Evolutionary conservation across 768 basidiomycete genomes (phyloP).

Genomic region (Russula abietina): DNA sequence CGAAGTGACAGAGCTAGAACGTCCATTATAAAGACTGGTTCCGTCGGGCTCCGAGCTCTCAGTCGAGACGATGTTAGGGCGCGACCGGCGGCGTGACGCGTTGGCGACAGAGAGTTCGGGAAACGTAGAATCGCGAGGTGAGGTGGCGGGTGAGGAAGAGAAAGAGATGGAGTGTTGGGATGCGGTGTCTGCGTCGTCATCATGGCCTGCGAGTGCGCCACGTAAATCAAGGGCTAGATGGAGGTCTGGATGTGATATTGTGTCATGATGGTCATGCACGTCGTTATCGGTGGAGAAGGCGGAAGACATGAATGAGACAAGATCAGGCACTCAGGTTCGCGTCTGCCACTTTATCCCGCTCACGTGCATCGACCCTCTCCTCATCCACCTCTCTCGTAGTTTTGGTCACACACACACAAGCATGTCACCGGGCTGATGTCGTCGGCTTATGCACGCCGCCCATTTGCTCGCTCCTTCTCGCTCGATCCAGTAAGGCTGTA

Average conservation of each 20-base stretch:
- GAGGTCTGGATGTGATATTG: background rate
- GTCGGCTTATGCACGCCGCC: conserved; percentile 1
- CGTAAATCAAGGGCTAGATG: conserved; percentile 21
- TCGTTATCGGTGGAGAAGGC: background rate
- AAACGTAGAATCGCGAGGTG: conserved; percentile 40
- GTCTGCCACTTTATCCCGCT: background rate
- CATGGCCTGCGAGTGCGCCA: conserved; percentile 32
- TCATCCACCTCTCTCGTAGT: background rate
- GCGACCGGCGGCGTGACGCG: conserved; percentile 37
- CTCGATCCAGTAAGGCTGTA: conserved; percentile 4
- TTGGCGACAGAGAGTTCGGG: conserved; percentile 14
- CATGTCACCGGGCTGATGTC: conserved; percentile 17
- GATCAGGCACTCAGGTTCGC: background rate
- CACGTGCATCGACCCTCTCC: background rate
- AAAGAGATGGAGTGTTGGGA: conserved; percentile 75
- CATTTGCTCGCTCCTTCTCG: conserved; percentile 1
- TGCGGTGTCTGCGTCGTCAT: conserved; percentile 67
- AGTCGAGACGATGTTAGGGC: conserved; percentile 35
- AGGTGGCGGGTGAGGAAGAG: conserved; percentile 45
- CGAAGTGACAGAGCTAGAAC: conserved; percentile 18
- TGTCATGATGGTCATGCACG: conserved; percentile 16
- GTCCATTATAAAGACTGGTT: conserved; percentile 10
- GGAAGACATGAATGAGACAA: conserved; percentile 4
- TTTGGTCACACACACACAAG: background rate
- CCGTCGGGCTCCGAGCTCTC: conserved; percentile 20